Conservation (phyloP, 2,329 filamentous ascomycete genomes). For the Coniella lustricola region DNA sequence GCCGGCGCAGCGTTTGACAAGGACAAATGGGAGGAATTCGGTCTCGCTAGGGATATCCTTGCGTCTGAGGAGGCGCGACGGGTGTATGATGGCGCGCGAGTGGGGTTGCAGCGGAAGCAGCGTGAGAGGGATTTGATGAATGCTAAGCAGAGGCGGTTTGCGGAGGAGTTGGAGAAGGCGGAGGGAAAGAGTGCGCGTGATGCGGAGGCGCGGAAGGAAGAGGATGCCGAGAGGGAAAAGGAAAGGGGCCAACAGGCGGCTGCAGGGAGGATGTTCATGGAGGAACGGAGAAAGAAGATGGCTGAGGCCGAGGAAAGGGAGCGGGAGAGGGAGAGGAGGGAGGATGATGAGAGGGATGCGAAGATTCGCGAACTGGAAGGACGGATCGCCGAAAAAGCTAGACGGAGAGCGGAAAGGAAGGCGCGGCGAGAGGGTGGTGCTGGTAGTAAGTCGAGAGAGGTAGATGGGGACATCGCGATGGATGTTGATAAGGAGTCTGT, state of each 20-base stretch:
- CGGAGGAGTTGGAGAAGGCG: conserved; percentile 76
- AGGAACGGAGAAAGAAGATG: conserved; percentile 35
- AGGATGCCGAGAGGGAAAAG: conserved; percentile 21
- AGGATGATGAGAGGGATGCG: conserved; percentile 23
- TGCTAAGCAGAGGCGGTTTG: conserved; percentile 65
- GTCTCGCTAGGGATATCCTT: conserved; percentile 80
- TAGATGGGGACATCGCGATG: conserved; percentile 1
- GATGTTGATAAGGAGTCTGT: background rate
- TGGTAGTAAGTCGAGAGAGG: conserved; percentile 18
- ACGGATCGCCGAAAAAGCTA: conserved; percentile 32
- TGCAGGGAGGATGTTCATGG: conserved; percentile 25
- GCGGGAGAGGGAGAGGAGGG: conserved; percentile 28
- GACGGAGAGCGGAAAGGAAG: conserved; percentile 35
- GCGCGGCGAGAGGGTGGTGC: conserved; percentile 33
- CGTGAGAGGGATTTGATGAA: conserved; percentile 68
- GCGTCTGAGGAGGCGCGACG: conserved; percentile 62
- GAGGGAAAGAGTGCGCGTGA: conserved; percentile 61
- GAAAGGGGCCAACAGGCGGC: conserved; percentile 28
- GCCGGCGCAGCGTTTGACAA: conserved; percentile 67
- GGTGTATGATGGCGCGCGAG: conserved; percentile 71
- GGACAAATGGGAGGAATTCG: conserved; percentile 76
- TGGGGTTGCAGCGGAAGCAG: conserved; percentile 62
- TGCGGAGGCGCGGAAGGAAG: conserved; percentile 30
- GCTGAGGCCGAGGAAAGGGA: conserved; percentile 35
- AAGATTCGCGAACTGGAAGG: conserved; percentile 38